Base-by-base conservation (phyloP, 2,329 filamentous ascomycete species). In the Metarhizium album region DNA sequence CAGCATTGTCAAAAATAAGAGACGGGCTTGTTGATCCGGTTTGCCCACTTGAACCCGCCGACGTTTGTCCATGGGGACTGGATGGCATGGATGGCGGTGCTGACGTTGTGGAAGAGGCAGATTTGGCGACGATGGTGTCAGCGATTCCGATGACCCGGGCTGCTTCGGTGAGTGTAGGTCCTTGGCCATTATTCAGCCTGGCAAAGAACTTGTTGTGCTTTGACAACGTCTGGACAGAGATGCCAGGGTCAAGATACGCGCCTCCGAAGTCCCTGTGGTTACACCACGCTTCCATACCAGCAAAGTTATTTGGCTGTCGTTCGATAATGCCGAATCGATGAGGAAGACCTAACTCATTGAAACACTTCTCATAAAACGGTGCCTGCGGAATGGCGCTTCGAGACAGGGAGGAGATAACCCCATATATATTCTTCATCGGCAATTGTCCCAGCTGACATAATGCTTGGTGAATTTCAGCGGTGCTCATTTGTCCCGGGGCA, bases 311-410 rank as follows among this genome's bases (percentile, higher is more conserved):
- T 4, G 80, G 74, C 3, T 82, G 80, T 49, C 85, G 76, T 64
- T 91, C 87, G 8, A 91, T 81, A 37, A 85, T 83, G 14, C 80
- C 77, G 57, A 93, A 87, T 46, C 86, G 82, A 60, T 94, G 87
- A 11, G 88, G 88, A n/a, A 94, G 71, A n/a, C 88, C 87, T 9
- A 94, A 76, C 60, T 87, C 84, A 59, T 87, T 87, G 66, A 87
- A 84, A 58, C 84, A 87, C 60, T 87, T 94, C 61, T 90, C 87
- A 63, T 90, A 91, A 64, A 94, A 94, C 54, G 86, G 85, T 4
- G 86, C 86, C 62, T 89, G 84, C 0, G 86, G 85, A 2, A 80
- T 87, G 16, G 72, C 71, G 20, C 71, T 73, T 43, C 75, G 71
- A n/a, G 83, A 82, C 5, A 80, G 74, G 42, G 84, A 78, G 51